Conservation (phyloP, 768 basidiomycete species). For the Pholiota molesta region DNA sequence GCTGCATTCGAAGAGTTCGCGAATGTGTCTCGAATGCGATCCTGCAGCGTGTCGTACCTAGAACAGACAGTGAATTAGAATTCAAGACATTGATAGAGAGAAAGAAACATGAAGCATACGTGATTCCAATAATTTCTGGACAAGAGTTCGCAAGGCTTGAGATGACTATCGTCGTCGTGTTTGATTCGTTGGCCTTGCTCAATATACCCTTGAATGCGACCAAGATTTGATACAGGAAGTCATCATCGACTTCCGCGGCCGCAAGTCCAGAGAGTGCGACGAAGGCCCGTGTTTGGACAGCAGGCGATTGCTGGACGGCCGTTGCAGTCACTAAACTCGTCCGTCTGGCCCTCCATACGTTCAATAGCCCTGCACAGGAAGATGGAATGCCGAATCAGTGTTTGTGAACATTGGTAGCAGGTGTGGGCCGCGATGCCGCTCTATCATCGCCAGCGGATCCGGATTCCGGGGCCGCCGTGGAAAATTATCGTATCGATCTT, state of each 20-base stretch:
- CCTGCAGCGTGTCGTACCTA: conserved; percentile 79
- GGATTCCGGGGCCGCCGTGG: no score
- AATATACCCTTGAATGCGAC: conserved; percentile 82
- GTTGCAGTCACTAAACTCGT: no score
- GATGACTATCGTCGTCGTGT: conserved; percentile 75
- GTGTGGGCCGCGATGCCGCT: no score
- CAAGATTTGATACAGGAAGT: conserved; percentile 91
- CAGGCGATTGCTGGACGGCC: conserved; percentile 87
- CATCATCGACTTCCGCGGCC: conserved; percentile 86
- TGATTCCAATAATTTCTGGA: conserved; percentile 73
- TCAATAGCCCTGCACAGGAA: conserved; percentile 59
- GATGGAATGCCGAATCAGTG: conserved; percentile 1
- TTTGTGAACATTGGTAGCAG: no score
- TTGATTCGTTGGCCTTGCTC: conserved; percentile 64
- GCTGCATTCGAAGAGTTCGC: no score
- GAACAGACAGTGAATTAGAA: conserved; percentile 11
- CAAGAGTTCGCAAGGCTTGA: conserved; percentile 67
- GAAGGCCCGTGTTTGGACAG: conserved; percentile 88
- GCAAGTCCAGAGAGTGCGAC: conserved; percentile 81
- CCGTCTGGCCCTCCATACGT: conserved; percentile 94
- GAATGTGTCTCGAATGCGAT: no score
- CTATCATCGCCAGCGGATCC: no score
- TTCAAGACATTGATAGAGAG: not conserved
- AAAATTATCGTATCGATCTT: no score
- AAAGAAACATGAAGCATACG: conserved; percentile 50